These are phyloP conservation scores for Grosmannia serpens DNA, from an alignment of 2,329 filamentous ascomycete species.

Conservation along the genomic window DNA sequence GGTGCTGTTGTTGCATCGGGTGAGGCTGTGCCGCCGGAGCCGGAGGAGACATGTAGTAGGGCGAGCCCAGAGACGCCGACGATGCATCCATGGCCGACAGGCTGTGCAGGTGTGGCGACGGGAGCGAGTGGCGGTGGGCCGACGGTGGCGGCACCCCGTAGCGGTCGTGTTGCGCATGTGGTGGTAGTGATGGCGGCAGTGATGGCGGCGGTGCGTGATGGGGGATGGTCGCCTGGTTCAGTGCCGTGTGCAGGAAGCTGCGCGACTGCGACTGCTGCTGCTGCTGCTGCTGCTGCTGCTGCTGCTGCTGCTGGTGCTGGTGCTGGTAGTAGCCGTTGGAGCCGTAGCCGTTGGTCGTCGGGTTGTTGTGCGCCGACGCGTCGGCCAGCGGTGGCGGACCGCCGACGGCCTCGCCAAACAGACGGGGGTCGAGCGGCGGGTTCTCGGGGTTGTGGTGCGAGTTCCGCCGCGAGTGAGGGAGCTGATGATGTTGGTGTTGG, in stretches of 20 bases:
- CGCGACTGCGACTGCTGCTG: conserved; percentile 1
- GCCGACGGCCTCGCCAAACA: conserved; percentile 10
- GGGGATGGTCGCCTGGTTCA: conserved; percentile 1
- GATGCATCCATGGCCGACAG: neutral
- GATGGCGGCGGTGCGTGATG: neutral
- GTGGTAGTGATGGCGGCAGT: neutral
- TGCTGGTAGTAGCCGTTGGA: neutral
- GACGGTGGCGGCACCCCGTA: neutral
- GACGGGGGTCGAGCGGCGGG: conserved; percentile 10
- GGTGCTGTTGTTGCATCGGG: neutral
- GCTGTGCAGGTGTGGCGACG: neutral
- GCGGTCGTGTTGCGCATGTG: neutral
- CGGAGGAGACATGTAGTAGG: conserved; percentile 10
- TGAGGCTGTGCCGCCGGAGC: neutral
- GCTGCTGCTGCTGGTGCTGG: no score
- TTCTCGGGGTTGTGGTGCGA: conserved; percentile 2
- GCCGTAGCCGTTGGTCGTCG: neutral
- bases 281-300: no score
- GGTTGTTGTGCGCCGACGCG: neutral
- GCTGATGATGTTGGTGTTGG: conserved; percentile 6
- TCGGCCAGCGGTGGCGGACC: neutral
- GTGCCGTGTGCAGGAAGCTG: conserved; percentile 9
- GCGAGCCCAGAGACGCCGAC: neutral
- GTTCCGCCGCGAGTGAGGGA: neutral
- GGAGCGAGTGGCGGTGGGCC: neutral